phyloP scores from a whole-genome alignment of 2,329 filamentous ascomycete genomes.

The Colletotrichum limetticola region DNA sequence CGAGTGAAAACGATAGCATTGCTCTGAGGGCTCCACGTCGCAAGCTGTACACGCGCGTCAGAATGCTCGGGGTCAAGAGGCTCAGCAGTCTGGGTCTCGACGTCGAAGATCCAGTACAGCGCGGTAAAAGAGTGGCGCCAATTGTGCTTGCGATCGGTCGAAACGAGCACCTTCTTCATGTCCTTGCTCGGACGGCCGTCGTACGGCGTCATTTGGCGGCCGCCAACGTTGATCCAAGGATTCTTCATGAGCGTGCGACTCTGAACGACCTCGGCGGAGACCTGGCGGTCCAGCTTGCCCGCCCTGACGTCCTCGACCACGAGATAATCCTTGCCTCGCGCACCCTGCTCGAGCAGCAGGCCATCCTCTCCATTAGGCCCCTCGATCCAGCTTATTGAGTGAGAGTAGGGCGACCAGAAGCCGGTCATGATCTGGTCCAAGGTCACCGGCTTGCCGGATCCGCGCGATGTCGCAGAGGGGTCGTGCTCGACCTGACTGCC shows the following conservation, averaged over 20 bases:
- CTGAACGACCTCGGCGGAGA: conserved; percentile 49
- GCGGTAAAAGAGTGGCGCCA: conserved; percentile 93
- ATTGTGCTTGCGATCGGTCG: conserved; percentile 76
- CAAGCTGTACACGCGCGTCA: conserved; percentile 79
- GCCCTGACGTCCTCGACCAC: conserved; percentile 85
- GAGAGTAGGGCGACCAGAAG: conserved; percentile 70
- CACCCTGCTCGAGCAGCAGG: conserved; percentile 79
- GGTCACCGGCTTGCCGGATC: conserved; percentile 77
- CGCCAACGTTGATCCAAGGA: conserved; percentile 69
- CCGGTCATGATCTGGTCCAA: conserved; percentile 76
- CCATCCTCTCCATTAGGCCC: conserved; percentile 84
- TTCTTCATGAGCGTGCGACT: conserved; percentile 81
- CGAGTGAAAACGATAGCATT: conserved; percentile 90
- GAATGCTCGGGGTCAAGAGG: conserved; percentile 78
- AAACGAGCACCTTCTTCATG: conserved; percentile 86
- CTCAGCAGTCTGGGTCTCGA: conserved; percentile 80
- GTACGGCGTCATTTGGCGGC: conserved; percentile 63
- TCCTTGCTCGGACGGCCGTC: conserved; percentile 82
- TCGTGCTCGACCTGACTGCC: conserved; percentile 72
- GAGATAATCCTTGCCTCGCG: conserved; percentile 75
- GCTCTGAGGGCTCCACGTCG: conserved; percentile 88
- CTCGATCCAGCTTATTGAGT: conserved; percentile 80
- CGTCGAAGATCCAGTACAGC: conserved; percentile 92
- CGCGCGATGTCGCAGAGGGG: conserved; percentile 71
- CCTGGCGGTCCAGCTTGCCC: conserved; percentile 42